Base-by-base conservation (phyloP, 257 asterid species). In the Solanum bulbocastanum region DNA sequence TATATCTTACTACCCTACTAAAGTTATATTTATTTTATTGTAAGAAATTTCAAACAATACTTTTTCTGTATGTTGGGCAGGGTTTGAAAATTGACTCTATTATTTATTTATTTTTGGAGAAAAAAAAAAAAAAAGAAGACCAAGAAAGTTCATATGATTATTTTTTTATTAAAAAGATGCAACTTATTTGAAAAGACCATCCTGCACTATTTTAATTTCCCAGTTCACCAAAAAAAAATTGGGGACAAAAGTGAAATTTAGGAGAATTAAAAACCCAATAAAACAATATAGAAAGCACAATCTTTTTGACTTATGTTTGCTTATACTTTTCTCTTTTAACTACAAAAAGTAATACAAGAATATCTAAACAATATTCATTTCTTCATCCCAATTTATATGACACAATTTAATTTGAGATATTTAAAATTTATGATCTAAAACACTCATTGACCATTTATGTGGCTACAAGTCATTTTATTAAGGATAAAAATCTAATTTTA, bases 231-330 rank as follows among this genome's bases (percentile, higher is more conserved):
- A 39, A 40, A 87, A n/a, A 58, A 62, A 22, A 23, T 86, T 23
- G 8, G 88, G 88, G 89, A 74, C 91, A 11, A 85, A 88, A 84
- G 90, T 46, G n/a, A 66, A 86, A 86, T 71, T 7, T 86, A 79
- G 37, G 27, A 72, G 78, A n/a, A 76, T 40, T 52, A 66, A 40
- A 27, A 25, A 66, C 2, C 7, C 69, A 40, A 66, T 40, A 20
- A 25, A 85, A 86, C 14, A 2, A 66, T 49, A 68, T 15, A 42
- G 62, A 78, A 42, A 27, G 85, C 85, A 44, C 39, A 76, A 40
- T 76, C 60, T 40, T 12, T 75, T 75, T 76, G 58, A 76, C 84
- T 76, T 76, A 22, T 18, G 36, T 36, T 74, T 73, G 74, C 46
- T 72, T 33, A 16, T 72, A 33, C 25, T 20, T 35, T 35, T 73